Conservation (phyloP, 176 grass and related monocot species). For the Avena eriantha region DNA sequence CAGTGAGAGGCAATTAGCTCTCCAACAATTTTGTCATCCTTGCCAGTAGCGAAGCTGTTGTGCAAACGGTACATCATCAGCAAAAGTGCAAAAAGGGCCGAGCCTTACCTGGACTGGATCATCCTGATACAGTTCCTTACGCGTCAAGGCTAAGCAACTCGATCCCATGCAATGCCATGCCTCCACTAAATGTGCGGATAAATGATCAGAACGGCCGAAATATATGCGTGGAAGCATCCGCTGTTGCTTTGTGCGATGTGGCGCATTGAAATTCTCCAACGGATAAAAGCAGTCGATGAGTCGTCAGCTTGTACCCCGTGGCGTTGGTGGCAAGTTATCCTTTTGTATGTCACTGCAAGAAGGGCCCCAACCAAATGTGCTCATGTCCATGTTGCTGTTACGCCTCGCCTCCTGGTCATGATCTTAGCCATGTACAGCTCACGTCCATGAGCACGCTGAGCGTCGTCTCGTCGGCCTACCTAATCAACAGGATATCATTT, state of each 20-base stretch:
- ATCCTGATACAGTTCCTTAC: not conserved
- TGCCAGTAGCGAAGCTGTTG: not conserved
- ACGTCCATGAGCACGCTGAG: not conserved
- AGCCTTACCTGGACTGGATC: not conserved
- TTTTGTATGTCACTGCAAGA: not conserved
- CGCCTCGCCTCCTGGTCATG: not conserved
- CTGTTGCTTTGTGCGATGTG: slow-evolving; percentile 34
- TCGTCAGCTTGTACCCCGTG: slow-evolving; percentile 7
- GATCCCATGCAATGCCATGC: not conserved
- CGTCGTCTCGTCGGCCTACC: not conserved
- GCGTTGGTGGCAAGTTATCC: slow-evolving; percentile 27
- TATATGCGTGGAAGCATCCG: not conserved
- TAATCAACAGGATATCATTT: not conserved
- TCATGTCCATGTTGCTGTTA: slow-evolving; percentile 11
- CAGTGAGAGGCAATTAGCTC: not conserved
- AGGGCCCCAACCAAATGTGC: slow-evolving; percentile 32
- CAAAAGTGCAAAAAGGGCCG: not conserved
- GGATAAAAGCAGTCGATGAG: not conserved
- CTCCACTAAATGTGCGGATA: not conserved
- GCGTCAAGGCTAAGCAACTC: slow-evolving; percentile 36
- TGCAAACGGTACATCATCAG: not conserved
- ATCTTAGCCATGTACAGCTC: not conserved
- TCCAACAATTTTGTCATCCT: not conserved
- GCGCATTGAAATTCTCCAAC: slow-evolving; percentile 49
- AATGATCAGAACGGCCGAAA: not conserved